These are phyloP conservation scores for Dryas octopetala DNA, from an alignment of 306 rosid species.

Conservation along the genomic window DNA sequence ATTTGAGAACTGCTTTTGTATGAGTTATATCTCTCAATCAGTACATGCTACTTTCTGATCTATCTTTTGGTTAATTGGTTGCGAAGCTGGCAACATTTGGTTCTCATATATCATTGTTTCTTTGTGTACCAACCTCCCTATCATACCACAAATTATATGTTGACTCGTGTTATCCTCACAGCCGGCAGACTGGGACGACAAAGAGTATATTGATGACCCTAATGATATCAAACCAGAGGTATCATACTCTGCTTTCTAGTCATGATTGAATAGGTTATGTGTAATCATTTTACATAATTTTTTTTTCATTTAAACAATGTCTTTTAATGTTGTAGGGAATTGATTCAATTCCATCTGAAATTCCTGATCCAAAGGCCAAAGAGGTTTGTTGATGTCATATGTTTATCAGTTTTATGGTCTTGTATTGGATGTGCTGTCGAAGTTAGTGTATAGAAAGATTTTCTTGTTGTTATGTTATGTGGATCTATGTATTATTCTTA, in stretches of 20 bases:
- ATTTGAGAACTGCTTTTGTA: background rate
- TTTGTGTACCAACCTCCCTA: slow-evolving; percentile 10
- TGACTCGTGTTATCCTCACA: slow-evolving; percentile 30
- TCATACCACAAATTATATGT: background rate
- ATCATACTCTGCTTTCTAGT: slow-evolving; percentile 9
- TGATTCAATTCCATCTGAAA: slow-evolving; percentile 66
- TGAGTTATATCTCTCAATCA: background rate
- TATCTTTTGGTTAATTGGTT: no score
- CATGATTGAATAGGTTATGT: slow-evolving; percentile 4
- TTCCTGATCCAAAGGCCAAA: slow-evolving; percentile 79
- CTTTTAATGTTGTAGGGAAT: slow-evolving; percentile 55
- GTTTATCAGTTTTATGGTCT: slow-evolving; percentile 7
- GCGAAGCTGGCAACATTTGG: no score
- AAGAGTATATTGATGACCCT: slow-evolving; percentile 68
- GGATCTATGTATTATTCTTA: background rate
- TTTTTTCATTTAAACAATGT: background rate
- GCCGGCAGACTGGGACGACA: slow-evolving; percentile 92
- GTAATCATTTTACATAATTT: background rate
- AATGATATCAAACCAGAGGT: slow-evolving; percentile 74
- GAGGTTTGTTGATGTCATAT: slow-evolving; percentile 47
- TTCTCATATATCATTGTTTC: background rate
- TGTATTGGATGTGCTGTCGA: slow-evolving; percentile 2
- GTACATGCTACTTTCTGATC: background rate
- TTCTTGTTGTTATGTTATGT: background rate
- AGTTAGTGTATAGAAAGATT: background rate